Evolutionary conservation across 768 basidiomycete species (phyloP).

Genomic region (Hygrophoropsis aurantiaca): DNA sequence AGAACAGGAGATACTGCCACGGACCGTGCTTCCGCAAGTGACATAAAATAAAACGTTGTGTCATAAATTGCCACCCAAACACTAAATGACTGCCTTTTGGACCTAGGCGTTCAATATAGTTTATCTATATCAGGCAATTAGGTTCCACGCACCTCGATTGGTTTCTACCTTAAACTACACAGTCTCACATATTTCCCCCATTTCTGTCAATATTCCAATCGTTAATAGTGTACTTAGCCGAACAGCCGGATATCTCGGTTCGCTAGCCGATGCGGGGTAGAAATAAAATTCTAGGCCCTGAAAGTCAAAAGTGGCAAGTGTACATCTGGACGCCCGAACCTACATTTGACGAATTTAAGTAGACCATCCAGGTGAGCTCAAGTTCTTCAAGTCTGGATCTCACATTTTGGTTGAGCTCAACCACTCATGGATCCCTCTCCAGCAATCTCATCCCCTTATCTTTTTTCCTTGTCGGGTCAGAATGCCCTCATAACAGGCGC

Average conservation of each 20-base stretch:
- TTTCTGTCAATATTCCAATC: neutral
- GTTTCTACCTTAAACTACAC: neutral
- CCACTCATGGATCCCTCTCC: conserved; percentile 55
- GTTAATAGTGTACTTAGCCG: neutral
- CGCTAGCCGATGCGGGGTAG: conserved; percentile 28
- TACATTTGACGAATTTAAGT: conserved; percentile 19
- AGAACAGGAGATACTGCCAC: conserved; percentile 21
- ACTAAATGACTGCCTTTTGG: conserved; percentile 6
- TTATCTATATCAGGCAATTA: conserved; percentile 7
- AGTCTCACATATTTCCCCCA: neutral
- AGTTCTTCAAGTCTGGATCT: neutral
- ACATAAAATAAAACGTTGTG: conserved; percentile 19
- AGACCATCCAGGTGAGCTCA: conserved; percentile 5
- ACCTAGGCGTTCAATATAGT: conserved; percentile 19
- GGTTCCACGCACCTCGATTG: no score
- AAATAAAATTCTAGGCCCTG: conserved; percentile 13
- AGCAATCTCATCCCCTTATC: conserved; percentile 43
- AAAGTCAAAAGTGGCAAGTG: neutral
- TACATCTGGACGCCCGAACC: neutral
- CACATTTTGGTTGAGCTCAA: no score
- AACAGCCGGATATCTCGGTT: conserved; percentile 23
- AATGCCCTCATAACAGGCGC: conserved; percentile 81
- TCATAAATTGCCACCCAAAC: conserved; percentile 12
- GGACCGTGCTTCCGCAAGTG: conserved; percentile 33
- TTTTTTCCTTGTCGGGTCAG: conserved; percentile 68